phyloP scores from a whole-genome alignment of 257 asterid genomes.

The Primulina tabacum region DNA sequence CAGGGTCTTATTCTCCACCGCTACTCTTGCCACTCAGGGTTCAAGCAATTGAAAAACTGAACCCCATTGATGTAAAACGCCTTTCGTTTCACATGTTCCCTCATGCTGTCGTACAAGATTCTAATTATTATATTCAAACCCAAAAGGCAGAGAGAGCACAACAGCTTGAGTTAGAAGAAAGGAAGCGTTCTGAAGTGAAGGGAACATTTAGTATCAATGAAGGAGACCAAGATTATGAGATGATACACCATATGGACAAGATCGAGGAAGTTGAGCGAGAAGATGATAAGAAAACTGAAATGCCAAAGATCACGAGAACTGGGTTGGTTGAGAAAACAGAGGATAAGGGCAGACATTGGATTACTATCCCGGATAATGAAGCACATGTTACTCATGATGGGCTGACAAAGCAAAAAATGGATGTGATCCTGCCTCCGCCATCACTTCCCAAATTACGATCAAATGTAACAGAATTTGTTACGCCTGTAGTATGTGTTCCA shows the following conservation, averaged over 20 bases:
- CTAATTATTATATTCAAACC: slow-evolving; percentile 30
- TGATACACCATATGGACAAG: slow-evolving; percentile 33
- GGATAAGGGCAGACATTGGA: slow-evolving; percentile 21
- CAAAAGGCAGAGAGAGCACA: slow-evolving; percentile 25
- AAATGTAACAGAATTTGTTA: slow-evolving; percentile 13
- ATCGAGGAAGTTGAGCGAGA: slow-evolving; percentile 26
- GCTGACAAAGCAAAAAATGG: slow-evolving; percentile 13
- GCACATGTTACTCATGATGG: slow-evolving; percentile 21
- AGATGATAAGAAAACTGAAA: slow-evolving; percentile 30
- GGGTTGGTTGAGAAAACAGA: slow-evolving; percentile 23
- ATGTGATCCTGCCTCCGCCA: slow-evolving; percentile 31
- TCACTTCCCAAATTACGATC: slow-evolving; percentile 30
- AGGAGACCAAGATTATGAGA: slow-evolving; percentile 33
- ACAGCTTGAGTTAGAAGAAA: slow-evolving; percentile 14
- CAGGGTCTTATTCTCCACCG: slow-evolving; percentile 48
- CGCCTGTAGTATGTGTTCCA: slow-evolving; percentile 7
- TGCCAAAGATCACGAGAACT: slow-evolving; percentile 18
- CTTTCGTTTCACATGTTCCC: slow-evolving; percentile 75
- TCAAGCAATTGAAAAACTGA: slow-evolving; percentile 66
- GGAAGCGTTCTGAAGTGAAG: slow-evolving; percentile 25
- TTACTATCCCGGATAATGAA: background rate
- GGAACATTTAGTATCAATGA: slow-evolving; percentile 17
- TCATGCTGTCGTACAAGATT: slow-evolving; percentile 45
- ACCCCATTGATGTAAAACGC: slow-evolving; percentile 74
- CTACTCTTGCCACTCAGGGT: slow-evolving; percentile 53